phyloP scores from a whole-genome alignment of 129 eudicot species.

The Lactuca sativa region DNA sequence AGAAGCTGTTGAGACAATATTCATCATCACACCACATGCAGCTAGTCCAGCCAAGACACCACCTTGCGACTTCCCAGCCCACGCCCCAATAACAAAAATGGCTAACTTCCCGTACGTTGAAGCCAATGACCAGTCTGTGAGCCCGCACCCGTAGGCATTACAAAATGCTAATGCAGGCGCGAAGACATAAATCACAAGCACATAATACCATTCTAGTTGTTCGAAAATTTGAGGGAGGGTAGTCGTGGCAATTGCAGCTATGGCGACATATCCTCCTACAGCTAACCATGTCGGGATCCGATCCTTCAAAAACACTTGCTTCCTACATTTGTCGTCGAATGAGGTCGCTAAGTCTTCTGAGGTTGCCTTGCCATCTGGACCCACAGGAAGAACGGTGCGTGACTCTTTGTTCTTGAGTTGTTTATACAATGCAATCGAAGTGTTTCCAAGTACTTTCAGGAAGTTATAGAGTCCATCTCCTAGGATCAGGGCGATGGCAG shows the following conservation, averaged over 20 bases:
- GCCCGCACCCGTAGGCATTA: conserved; percentile 79
- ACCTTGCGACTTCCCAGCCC: conserved; percentile 65
- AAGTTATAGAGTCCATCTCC: conserved; percentile 77
- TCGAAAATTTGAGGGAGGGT: conserved; percentile 49
- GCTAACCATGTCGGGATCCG: conserved; percentile 53
- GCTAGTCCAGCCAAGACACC: conserved; percentile 83
- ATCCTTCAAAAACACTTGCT: conserved; percentile 55
- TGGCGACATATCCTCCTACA: conserved; percentile 42
- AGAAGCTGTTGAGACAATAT: conserved; percentile 62
- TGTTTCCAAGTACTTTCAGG: conserved; percentile 27
- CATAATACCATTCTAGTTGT: conserved; percentile 66
- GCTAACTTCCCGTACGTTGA: conserved; percentile 71
- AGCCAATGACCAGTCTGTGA: conserved; percentile 78
- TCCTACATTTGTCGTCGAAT: conserved; percentile 47
- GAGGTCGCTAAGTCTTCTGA: background rate
- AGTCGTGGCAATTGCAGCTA: conserved; percentile 42
- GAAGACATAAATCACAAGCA: conserved; percentile 44
- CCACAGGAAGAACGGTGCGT: conserved; percentile 17
- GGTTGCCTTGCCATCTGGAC: conserved; percentile 14
- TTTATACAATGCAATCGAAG: background rate
- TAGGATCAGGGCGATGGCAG: conserved; percentile 62
- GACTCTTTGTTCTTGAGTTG: conserved; percentile 29
- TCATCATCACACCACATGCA: conserved; percentile 83
- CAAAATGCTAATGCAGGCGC: conserved; percentile 72
- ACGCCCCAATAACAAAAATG: conserved; percentile 50